Percentiles rank a stretch among this genome's conserved stretches.
These are phyloP conservation scores for Avena sativa DNA, from an alignment of 176 grass and related monocot genomes.

Conservation along the genomic window DNA sequence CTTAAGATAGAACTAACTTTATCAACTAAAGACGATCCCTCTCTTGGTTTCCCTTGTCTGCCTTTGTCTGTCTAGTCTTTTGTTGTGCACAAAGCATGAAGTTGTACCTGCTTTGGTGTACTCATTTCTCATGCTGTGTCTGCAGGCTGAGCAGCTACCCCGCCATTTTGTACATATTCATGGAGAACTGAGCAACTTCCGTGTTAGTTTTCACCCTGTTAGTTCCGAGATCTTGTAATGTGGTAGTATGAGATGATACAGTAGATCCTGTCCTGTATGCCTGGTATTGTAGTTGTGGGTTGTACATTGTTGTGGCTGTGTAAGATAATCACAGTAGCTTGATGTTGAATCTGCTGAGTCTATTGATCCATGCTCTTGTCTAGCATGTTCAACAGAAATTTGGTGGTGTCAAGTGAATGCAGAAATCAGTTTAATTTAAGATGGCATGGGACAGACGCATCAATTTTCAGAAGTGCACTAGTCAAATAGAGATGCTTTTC, in stretches of 20 bases:
- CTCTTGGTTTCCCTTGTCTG: too few relatives aligned
- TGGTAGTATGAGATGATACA: slow-evolving; percentile 23
- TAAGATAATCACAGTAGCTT: slow-evolving; percentile 36
- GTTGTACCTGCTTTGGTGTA: background rate
- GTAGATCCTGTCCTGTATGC: background rate
- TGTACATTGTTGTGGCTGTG: slow-evolving; percentile 42
- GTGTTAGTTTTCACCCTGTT: slow-evolving; percentile 26
- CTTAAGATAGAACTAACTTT: background rate
- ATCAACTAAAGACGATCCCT: background rate
- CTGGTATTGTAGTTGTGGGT: slow-evolving; percentile 31
- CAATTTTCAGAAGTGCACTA: background rate
- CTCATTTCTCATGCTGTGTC: background rate
- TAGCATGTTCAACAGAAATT: background rate
- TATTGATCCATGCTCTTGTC: slow-evolving; percentile 18
- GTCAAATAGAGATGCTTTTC: too few relatives aligned
- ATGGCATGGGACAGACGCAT: background rate
- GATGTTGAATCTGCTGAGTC: slow-evolving; percentile 11
- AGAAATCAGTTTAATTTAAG: slow-evolving; percentile 17
- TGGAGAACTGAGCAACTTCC: slow-evolving; percentile 29
- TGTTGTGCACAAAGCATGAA: too few relatives aligned
- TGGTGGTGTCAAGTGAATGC: background rate
- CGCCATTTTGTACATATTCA: slow-evolving; percentile 49
- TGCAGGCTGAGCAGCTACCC: slow-evolving; percentile 46
- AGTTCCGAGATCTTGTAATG: slow-evolving; percentile 25
- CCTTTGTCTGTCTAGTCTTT: too few relatives aligned